phyloP scores from a whole-genome alignment of 148 eudicot species.

The Camellia japonica region DNA sequence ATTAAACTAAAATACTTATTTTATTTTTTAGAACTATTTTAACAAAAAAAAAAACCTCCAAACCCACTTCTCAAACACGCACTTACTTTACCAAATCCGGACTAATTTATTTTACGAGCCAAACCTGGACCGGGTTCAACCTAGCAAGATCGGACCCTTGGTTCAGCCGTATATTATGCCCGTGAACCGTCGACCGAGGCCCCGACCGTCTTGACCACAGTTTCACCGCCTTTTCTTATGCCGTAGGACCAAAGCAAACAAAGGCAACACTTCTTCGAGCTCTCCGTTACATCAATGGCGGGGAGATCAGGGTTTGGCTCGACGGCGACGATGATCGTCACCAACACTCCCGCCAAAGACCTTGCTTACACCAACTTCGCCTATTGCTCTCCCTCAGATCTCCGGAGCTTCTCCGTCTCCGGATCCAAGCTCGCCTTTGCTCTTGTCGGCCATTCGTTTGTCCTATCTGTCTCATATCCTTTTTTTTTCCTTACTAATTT shows the following conservation, averaged over 20 bases:
- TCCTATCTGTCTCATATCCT: constrained; percentile 75
- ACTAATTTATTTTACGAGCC: too few relatives aligned
- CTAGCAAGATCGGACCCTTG: too few relatives aligned
- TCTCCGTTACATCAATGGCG: constrained; percentile 23
- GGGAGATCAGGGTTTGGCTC: constrained; percentile 27
- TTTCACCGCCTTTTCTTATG: neutral
- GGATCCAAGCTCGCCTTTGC: constrained; percentile 55
- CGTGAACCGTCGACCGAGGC: constrained; percentile 4
- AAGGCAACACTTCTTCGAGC: neutral
- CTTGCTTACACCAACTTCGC: constrained; percentile 63
- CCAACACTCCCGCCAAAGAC: constrained; percentile 64
- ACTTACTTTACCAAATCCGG: too few relatives aligned
- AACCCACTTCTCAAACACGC: too few relatives aligned
- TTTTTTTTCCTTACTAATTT: constrained; percentile 20
- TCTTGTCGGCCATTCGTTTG: constrained; percentile 46
- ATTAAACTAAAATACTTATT: too few relatives aligned
- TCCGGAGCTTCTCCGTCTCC: constrained; percentile 38
- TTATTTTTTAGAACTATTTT: too few relatives aligned
- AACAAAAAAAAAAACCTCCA: too few relatives aligned
- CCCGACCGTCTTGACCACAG: neutral
- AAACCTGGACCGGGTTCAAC: neutral
- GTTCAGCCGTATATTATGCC: too few relatives aligned
- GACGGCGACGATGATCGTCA: constrained; percentile 51
- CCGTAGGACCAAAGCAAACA: neutral
- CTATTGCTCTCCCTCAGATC: constrained; percentile 54